Base-by-base conservation (phyloP, 202 grass and related monocot genomes). In the Brachypodium distachyon region DNA sequence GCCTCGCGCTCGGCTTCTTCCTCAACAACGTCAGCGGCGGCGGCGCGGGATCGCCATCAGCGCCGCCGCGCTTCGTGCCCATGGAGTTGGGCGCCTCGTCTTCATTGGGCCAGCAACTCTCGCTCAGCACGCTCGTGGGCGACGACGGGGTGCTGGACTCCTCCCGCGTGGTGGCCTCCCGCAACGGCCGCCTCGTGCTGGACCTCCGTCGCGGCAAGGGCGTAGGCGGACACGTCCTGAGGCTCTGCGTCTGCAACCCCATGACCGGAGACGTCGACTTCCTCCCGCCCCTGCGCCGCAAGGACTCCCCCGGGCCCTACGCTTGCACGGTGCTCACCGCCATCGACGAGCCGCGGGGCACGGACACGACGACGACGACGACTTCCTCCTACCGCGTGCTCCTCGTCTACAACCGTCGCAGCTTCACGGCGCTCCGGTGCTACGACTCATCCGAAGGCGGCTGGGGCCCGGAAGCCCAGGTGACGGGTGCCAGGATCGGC, bases 311-410 rank as follows among this genome's bases (percentile, higher is more conserved):
- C 5, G 73, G 81, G 0, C 18, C 50, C 3, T 77, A 61, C 64
- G 54, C 73, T 29, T 83, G 81, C 73, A 44, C 81, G 11, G 25
- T 83, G 34, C 47, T 83, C 73, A 77, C 81, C 54, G 73, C 73
- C 18, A 73, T n/a, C 43, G 55, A 59, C 54, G 54, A 22, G 12
- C 53, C n/a, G n/a, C n/a, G n/a, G 65, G 4, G n/a, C n/a, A n/a
- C 63, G 25, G 22, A n/a, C 39, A 13, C 4, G 19, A 46, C 40
- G 12, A 1, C n/a, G n/a, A n/a, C n/a, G n/a, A n/a, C n/a, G n/a
- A n/a, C n/a, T n/a, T n/a, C n/a, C n/a, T n/a, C 68, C 11, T 72
- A 72, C 61, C 69, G 25, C 12, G 79, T 82, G 69, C 25, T 82
- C 1, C 46, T 82, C 56, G 19, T 73, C 33, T 73, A 55, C 50